Evolutionary conservation across 73 alveolate genomes (phyloP).

Genomic region (Paramecium primaurelia): DNA sequence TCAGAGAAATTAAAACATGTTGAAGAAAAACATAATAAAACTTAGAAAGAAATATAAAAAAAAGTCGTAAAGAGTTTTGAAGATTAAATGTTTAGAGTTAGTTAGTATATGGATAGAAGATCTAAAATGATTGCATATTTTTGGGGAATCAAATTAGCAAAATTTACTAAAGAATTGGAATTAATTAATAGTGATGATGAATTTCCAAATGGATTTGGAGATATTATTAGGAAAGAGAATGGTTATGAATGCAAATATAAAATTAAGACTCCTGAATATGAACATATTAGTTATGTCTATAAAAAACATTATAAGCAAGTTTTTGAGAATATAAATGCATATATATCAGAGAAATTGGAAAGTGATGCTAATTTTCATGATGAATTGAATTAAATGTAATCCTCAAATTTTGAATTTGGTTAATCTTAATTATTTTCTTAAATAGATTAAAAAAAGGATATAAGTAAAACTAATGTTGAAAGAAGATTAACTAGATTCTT

Average conservation of each 20-base stretch:
- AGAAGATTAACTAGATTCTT: neutral
- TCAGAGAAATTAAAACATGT: neutral
- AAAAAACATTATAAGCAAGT: neutral
- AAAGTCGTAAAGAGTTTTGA: neutral
- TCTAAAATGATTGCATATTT: constrained; percentile 28
- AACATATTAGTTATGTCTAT: neutral
- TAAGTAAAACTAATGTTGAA: neutral
- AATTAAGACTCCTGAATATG: neutral
- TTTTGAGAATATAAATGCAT: neutral
- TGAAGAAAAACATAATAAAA: neutral
- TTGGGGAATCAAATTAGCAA: constrained; percentile 43
- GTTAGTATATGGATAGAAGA: neutral
- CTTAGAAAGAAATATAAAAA: neutral
- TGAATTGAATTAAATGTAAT: neutral
- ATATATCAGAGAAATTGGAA: neutral
- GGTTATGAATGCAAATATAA: constrained; percentile 49
- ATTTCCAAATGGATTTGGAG: constrained; percentile 19
- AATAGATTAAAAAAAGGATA: neutral
- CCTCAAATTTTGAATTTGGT: neutral
- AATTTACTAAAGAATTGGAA: constrained; percentile 5
- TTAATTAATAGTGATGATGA: constrained; percentile 10
- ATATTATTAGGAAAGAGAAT: neutral
- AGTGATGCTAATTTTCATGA: constrained; percentile 14
- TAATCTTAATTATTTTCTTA: neutral
- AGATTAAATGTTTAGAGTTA: neutral